phyloP scores from a whole-genome alignment of 1,284 basidiomycete species.

The Anthracocystis setariae region DNA sequence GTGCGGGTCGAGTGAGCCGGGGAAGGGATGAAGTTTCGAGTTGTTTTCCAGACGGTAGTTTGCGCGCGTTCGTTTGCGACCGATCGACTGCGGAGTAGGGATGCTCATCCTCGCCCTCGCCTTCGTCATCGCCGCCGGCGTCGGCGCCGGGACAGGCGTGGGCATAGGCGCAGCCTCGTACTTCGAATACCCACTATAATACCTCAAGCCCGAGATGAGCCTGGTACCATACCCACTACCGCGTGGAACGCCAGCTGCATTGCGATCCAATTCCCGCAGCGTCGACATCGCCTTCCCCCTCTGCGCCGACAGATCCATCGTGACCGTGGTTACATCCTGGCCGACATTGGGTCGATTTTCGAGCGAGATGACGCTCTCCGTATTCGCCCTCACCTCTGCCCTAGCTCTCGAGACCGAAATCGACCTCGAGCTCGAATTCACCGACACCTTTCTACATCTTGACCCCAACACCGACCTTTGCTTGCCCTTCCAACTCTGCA shows the following conservation, averaged over 20 bases:
- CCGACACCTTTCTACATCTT: conserved; percentile 19
- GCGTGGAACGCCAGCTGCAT: conserved; percentile 7
- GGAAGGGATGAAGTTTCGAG: conserved; percentile 42
- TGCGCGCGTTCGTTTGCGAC: conserved; percentile 14
- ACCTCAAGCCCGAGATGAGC: conserved; percentile 18
- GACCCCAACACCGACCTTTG: conserved; percentile 9
- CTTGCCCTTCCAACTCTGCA: conserved; percentile 2
- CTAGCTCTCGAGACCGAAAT: conserved; percentile 27
- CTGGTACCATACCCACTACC: conserved; percentile 18
- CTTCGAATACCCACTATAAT: conserved; percentile 26
- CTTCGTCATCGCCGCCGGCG: too few relatives aligned
- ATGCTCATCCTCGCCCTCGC: conserved; percentile 8
- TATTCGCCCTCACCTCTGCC: conserved; percentile 20
- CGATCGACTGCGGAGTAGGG: conserved; percentile 18
- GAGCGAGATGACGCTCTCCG: conserved; percentile 29
- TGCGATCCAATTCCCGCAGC: conserved; percentile 22
- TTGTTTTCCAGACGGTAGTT: conserved; percentile 45
- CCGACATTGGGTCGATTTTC: not conserved
- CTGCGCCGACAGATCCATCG: too few relatives aligned
- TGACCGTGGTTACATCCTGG: too few relatives aligned
- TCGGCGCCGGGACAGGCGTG: too few relatives aligned
- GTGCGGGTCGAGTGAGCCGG: conserved; percentile 11
- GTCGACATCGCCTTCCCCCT: conserved; percentile 19
- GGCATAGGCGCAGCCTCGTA: conserved; percentile 16
- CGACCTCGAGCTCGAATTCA: conserved; percentile 29